Conservation (phyloP, 225 moss, liverwort and hornwort genomes). For the Sphagnum contortum region DNA sequence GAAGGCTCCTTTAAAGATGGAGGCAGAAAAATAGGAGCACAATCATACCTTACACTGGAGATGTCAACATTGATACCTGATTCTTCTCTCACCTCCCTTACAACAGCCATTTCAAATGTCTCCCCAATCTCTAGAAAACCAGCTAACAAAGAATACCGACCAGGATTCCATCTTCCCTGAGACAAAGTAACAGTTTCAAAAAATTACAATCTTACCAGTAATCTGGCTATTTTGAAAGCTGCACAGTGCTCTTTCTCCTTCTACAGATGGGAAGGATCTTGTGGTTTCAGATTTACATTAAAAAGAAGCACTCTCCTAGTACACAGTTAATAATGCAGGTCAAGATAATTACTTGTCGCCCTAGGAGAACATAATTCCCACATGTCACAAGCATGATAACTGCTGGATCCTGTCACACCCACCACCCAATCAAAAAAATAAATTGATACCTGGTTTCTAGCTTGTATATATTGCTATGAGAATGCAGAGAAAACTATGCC, state of each 20-base stretch:
- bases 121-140: conserved; percentile 95
- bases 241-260: too few species aligned
- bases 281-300: too few species aligned
- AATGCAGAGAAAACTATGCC: too few species aligned
- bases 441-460: too few species aligned
- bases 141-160: conserved; percentile 83
- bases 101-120: conserved; percentile 87
- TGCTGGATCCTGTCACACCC: conserved; percentile 64
- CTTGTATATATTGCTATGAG: too few species aligned
- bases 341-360: conserved; percentile 57
- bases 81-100: conserved; percentile 87
- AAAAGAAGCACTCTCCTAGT: background rate
- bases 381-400: conserved; percentile 89
- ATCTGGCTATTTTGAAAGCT: background rate
- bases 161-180: conserved; percentile 82
- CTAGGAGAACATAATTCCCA: conserved; percentile 78
- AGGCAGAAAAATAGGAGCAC: background rate
- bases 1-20: background rate
- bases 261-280: too few species aligned
- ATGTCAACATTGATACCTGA: conserved; percentile 60
- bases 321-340: too few species aligned
- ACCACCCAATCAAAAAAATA: too few species aligned
- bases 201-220: background rate
- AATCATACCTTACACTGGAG: conserved; percentile 59
- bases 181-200: conserved; percentile 10